These are phyloP conservation scores for Monosporascus sp. DNA, from an alignment of 2,329 filamentous ascomycete species.

Conservation along the genomic window DNA sequence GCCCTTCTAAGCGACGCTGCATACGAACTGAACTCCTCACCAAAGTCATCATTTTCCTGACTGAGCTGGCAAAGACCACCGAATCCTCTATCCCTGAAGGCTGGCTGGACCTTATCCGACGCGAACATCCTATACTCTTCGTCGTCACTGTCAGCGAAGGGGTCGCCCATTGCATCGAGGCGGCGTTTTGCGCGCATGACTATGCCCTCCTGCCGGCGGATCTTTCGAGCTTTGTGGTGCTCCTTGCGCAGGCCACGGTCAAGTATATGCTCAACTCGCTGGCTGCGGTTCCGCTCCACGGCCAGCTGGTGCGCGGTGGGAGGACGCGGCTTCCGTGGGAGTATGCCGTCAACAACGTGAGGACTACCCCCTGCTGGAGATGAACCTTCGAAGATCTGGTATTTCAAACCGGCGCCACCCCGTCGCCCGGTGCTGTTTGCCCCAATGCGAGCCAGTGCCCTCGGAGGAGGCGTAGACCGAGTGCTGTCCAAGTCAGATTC, in stretches of 20 bases:
- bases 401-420: slow-evolving; percentile 47
- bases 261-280: slow-evolving; percentile 77
- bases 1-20: slow-evolving; percentile 60
- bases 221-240: slow-evolving; percentile 58
- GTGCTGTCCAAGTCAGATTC: slow-evolving; percentile 50
- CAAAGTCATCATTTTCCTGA: slow-evolving; percentile 66
- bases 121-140: slow-evolving; percentile 38
- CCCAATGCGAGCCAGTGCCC: slow-evolving; percentile 31
- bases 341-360: slow-evolving; percentile 46
- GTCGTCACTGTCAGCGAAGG: slow-evolving; percentile 58
- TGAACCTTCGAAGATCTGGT: slow-evolving; percentile 55
- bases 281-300: slow-evolving; percentile 71
- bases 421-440: slow-evolving; percentile 34
- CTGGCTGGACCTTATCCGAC: slow-evolving; percentile 23
- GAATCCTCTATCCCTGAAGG: slow-evolving; percentile 52
- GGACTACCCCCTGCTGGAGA: slow-evolving; percentile 51
- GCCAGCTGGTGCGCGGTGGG: slow-evolving; percentile 78
- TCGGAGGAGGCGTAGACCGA: slow-evolving; percentile 47
- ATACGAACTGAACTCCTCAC: slow-evolving; percentile 66
- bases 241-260: slow-evolving; percentile 65
- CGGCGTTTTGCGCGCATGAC: slow-evolving; percentile 63
- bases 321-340: slow-evolving; percentile 61
- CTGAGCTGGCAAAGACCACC: slow-evolving; percentile 60
- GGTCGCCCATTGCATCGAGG: slow-evolving; percentile 49
- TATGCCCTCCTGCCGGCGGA: slow-evolving; percentile 58